Base-by-base conservation (phyloP, 2,329 filamentous ascomycete genomes). In the Aspergillus hortae region DNA sequence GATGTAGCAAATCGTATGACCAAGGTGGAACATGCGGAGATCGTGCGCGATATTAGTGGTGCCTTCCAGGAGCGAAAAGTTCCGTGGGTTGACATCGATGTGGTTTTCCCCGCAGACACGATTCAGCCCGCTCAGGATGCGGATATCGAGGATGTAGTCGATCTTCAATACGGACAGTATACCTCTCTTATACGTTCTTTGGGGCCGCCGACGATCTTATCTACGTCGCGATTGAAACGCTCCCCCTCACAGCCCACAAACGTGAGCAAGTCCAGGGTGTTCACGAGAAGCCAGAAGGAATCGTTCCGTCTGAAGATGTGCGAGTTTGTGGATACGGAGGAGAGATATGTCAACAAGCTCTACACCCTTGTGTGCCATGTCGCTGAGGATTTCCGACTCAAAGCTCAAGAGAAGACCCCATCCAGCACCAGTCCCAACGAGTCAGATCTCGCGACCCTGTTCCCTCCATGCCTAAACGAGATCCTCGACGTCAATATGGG, bases 251-350 rank as follows among this genome's bases (percentile, higher is more conserved):
- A 89, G 64, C 88, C 92, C 6, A 91, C 86, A 36, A 86, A 89
- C 35, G 75, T 94, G 44, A 94, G 89, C 67, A 81, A 88, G 59
- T 89, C 83, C 61, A 88, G 86, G 61, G 83, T 86, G 0, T 95
- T 96, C 63, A 81, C 86, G 33, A 86, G 85, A 60, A 85, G 88
- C 51, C 90, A 96, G 65, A 95, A 95, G 66, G 81, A 91, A 60
- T 88, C 88, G 48, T 76, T 96, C 59, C 85, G 92, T 38, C 87
- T 92, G 71, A 92, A 96, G 69, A 86, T 99, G 79, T 86, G 84
- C 53, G 94, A 99, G 69, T 75, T 97, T 54, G 83, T 96, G 32
- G 89, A 95, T 63, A 99, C 94, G 0, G 94, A 99, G 69, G 90
- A 94, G 67, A 87, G 90, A 69, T 99, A 97, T 71, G 90, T 99